A percentile compares a stretch with the other conserved stretches of the same genome.
Evolutionary conservation across 352 stramenopile genomes (phyloP).

Genomic region (Phytopythium oedochilum): DNA sequence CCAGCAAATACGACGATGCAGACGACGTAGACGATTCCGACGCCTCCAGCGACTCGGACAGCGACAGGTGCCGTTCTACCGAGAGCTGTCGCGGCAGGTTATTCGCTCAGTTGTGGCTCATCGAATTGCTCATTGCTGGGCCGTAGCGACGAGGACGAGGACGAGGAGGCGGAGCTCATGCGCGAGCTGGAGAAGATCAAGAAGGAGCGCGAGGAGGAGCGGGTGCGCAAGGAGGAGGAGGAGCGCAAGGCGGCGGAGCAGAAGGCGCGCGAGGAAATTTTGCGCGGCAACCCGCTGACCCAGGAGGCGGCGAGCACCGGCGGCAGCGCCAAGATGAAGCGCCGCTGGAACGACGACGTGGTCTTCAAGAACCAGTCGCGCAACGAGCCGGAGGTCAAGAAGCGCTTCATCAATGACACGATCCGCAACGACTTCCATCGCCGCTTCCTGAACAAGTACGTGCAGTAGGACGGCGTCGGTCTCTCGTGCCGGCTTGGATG

Average conservation of each 20-base stretch:
- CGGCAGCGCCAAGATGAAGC: constrained; percentile 83
- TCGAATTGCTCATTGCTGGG: no score
- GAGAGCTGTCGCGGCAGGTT: no score
- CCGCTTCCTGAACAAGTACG: constrained; percentile 97
- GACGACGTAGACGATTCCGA: constrained; percentile 81
- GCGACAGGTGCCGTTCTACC: constrained; percentile 37
- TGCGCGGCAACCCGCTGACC: constrained; percentile 93
- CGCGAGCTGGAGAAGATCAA: constrained; percentile 98
- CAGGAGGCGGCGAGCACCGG: constrained; percentile 24
- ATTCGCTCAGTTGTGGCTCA: no score
- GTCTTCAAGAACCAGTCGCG: constrained; percentile 99
- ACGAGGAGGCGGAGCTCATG: constrained; percentile 97
- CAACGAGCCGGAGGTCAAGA: constrained; percentile 93
- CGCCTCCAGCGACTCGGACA: constrained; percentile 66
- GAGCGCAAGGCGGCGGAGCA: constrained; percentile 78
- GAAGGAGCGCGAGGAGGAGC: constrained; percentile 92
- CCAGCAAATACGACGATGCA: constrained; percentile 86
- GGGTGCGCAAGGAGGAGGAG: constrained; percentile 87
- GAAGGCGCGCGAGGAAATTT: constrained; percentile 87
- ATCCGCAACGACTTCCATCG: constrained; percentile 99
- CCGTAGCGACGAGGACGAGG: constrained; percentile 88
- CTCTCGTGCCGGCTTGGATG: constrained; percentile 1
- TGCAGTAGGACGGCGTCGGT: constrained; percentile 40
- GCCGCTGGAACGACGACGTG: constrained; percentile 99
- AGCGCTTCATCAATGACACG: constrained; percentile 99